A percentile compares a stretch with the other conserved stretches of the same genome.
Conservation (phyloP, 768 basidiomycete species). For the Suillus americanus region DNA sequence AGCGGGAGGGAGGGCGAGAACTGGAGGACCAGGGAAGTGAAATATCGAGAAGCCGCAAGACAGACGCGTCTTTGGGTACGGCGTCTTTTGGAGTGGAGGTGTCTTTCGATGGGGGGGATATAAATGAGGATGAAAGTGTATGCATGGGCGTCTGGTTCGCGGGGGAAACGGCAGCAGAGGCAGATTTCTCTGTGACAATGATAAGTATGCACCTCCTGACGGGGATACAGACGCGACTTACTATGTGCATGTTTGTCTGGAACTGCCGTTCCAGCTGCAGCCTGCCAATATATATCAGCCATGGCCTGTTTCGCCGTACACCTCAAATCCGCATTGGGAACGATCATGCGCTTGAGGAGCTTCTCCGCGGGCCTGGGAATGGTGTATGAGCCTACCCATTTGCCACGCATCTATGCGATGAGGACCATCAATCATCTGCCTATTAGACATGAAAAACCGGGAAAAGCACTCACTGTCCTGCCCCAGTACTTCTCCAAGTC, state of each 20-base stretch:
- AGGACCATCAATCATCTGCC: background rate
- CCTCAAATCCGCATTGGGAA: constrained; percentile 79
- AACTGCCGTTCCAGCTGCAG: constrained; percentile 26
- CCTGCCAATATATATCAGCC: constrained; percentile 65
- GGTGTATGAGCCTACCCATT: constrained; percentile 72
- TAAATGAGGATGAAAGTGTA: constrained; percentile 21
- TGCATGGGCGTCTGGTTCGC: constrained; percentile 16
- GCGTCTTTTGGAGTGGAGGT: constrained; percentile 18
- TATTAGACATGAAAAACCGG: background rate
- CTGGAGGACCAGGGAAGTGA: constrained; percentile 33
- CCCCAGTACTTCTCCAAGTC: constrained; percentile 86
- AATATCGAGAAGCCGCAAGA: constrained; percentile 33
- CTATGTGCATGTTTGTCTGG: constrained; percentile 34
- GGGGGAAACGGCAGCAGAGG: constrained; percentile 21
- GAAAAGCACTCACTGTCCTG: constrained; percentile 57
- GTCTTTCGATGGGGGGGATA: constrained; percentile 22
- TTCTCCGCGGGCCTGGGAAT: constrained; percentile 68
- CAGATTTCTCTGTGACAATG: constrained; percentile 32
- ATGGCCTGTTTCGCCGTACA: constrained; percentile 69
- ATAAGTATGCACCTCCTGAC: constrained; percentile 1
- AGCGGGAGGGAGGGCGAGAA: constrained; percentile 15
- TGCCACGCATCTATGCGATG: constrained; percentile 58
- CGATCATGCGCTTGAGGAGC: constrained; percentile 74
- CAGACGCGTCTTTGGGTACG: constrained; percentile 20
- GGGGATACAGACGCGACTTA: constrained; percentile 26